phyloP scores from a whole-genome alignment of 768 basidiomycete genomes.

The Lentinula lateritia region DNA sequence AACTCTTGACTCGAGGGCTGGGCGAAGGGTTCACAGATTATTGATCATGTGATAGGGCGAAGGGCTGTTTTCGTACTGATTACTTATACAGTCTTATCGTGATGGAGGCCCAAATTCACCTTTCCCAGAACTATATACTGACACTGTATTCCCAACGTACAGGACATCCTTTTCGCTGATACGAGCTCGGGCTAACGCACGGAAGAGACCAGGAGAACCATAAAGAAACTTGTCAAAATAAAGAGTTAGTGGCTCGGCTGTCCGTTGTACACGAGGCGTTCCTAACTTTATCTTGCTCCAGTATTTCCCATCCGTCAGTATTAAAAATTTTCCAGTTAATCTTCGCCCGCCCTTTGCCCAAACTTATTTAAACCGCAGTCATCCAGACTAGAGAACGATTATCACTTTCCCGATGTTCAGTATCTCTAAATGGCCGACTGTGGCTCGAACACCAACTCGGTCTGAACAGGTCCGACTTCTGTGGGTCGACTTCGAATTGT shows the following conservation, averaged over 20 bases:
- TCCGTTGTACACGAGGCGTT: constrained; percentile 8
- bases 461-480: constrained; percentile 11
- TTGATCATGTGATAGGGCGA: constrained; percentile 1
- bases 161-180: background rate
- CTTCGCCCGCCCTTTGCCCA: background rate
- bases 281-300: constrained; percentile 4
- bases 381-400: background rate
- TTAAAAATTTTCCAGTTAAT: background rate
- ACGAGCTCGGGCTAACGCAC: background rate
- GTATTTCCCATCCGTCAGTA: constrained; percentile 4
- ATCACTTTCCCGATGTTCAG: background rate
- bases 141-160: background rate
- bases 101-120: background rate
- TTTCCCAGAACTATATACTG: background rate
- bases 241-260: constrained; percentile 1
- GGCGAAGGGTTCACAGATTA: background rate
- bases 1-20: background rate
- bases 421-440: background rate
- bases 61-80: background rate
- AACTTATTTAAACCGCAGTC: background rate
- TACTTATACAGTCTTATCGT: constrained; percentile 1
- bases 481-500: constrained; percentile 7
- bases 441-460: background rate
- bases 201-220: background rate
- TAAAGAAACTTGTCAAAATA: background rate